phyloP scores from a whole-genome alignment of 2,329 filamentous ascomycete species.

The Diaporthe sp. region DNA sequence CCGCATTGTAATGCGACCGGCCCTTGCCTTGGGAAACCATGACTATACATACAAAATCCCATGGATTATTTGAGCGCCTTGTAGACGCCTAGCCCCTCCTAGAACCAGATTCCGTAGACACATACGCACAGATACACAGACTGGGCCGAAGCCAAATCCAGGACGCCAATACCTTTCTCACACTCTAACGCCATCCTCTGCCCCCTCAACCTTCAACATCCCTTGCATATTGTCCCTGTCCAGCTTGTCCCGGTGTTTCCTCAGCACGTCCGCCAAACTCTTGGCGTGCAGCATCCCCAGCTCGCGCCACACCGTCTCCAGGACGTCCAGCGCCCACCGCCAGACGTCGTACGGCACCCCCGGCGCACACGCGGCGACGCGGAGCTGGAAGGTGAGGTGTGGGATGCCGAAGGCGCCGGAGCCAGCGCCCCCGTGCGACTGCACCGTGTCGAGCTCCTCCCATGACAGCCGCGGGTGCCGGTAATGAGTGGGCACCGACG shows the following conservation, averaged over 20 bases:
- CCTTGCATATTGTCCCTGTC: conserved; percentile 37
- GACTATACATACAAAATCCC: neutral
- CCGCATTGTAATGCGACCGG: conserved; percentile 13
- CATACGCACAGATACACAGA: conserved; percentile 1
- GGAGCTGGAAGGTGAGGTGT: conserved; percentile 62
- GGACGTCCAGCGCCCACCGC: conserved; percentile 58
- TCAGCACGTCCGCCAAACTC: conserved; percentile 54
- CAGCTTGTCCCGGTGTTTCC: conserved; percentile 42
- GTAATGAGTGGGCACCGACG: conserved; percentile 64
- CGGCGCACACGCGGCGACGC: conserved; percentile 60
- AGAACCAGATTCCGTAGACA: neutral
- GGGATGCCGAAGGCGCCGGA: conserved; percentile 62
- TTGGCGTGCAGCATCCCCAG: conserved; percentile 66
- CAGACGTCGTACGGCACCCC: conserved; percentile 57
- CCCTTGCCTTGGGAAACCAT: neutral
- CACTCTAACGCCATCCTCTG: neutral
- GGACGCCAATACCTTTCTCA: neutral
- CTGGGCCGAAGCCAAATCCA: neutral
- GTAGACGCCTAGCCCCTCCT: neutral
- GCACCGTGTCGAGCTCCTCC: conserved; percentile 47
- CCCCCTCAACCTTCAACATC: conserved; percentile 35
- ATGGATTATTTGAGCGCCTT: neutral
- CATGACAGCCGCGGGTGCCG: conserved; percentile 58
- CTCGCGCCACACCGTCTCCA: conserved; percentile 63
- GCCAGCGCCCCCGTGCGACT: conserved; percentile 54